Evolutionary conservation across 495 filamentous ascomycete species (phyloP).

Genomic region (Xylaria longipes): DNA sequence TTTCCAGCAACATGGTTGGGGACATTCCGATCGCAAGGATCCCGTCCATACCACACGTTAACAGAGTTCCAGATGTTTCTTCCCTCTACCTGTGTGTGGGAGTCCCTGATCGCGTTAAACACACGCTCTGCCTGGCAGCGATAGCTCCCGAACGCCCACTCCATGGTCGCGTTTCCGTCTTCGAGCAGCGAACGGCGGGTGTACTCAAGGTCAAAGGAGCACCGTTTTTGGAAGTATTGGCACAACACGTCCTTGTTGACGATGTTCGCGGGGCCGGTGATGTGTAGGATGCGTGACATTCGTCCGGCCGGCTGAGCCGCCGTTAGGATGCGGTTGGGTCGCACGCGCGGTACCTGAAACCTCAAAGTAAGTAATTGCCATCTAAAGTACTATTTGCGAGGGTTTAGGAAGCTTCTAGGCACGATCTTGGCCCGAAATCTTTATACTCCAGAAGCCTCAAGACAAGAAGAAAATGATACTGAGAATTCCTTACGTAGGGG

Average conservation of each 20-base stretch:
- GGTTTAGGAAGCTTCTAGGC: not conserved
- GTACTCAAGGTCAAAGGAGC: conserved; percentile 47
- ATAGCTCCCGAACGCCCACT: conserved; percentile 50
- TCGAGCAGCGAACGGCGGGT: conserved; percentile 41
- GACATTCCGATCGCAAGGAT: conserved; percentile 8
- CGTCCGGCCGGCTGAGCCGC: conserved; percentile 13
- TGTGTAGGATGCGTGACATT: conserved; percentile 45
- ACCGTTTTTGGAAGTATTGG: conserved; percentile 45
- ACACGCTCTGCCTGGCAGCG: conserved; percentile 48
- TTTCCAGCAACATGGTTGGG: not conserved
- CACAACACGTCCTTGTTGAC: conserved; percentile 44
- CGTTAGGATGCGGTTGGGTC: conserved; percentile 33
- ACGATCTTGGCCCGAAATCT: not conserved
- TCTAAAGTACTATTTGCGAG: not conserved
- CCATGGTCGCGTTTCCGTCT: not conserved
- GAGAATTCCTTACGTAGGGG: not conserved
- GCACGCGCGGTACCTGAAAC: conserved; percentile 22
- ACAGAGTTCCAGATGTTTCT: conserved; percentile 1
- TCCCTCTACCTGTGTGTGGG: not conserved
- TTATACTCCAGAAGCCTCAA: not conserved
- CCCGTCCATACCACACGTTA: not conserved
- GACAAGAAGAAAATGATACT: not conserved
- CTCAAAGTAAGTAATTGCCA: not conserved
- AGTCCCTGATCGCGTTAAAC: not conserved
- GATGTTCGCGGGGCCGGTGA: conserved; percentile 35